phyloP scores from a whole-genome alignment of 2,329 filamentous ascomycete species.

The Xylaria sp. region DNA sequence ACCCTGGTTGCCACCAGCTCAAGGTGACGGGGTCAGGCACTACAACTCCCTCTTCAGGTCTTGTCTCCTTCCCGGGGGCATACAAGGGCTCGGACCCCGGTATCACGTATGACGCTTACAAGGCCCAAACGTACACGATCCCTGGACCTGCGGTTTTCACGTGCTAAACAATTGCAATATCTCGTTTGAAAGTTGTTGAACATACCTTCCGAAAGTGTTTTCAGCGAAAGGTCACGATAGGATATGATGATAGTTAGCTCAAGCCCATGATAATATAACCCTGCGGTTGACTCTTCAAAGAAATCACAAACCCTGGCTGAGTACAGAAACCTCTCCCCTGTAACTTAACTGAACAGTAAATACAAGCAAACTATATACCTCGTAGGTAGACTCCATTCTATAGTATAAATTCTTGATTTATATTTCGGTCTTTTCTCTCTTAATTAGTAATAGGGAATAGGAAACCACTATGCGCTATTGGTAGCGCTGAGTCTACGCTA shows the following conservation, averaged over 20 bases:
- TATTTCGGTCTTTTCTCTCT: not conserved
- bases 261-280: not conserved
- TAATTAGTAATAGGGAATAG: not conserved
- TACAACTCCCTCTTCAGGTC: slow-evolving; percentile 51
- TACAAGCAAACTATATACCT: not conserved
- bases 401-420: not conserved
- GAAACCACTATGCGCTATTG: not conserved
- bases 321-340: not conserved
- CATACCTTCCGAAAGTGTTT: not conserved
- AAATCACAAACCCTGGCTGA: not conserved
- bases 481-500: not conserved
- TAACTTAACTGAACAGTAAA: not conserved
- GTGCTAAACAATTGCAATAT: slow-evolving; percentile 41
- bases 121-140: slow-evolving; percentile 57
- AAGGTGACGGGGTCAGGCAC: slow-evolving; percentile 62
- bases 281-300: not conserved
- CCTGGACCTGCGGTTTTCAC: slow-evolving; percentile 60
- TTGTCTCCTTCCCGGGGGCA: slow-evolving; percentile 65
- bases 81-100: slow-evolving; percentile 62
- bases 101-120: slow-evolving; percentile 63
- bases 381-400: not conserved
- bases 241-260: not conserved
- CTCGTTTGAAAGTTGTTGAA: not conserved
- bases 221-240: not conserved
- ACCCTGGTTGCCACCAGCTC: slow-evolving; percentile 68